Evolutionary conservation across 768 basidiomycete species (phyloP), one percentile per base, ranked within the genome.

Genomic region (Dioszegia hungarica): DNA sequence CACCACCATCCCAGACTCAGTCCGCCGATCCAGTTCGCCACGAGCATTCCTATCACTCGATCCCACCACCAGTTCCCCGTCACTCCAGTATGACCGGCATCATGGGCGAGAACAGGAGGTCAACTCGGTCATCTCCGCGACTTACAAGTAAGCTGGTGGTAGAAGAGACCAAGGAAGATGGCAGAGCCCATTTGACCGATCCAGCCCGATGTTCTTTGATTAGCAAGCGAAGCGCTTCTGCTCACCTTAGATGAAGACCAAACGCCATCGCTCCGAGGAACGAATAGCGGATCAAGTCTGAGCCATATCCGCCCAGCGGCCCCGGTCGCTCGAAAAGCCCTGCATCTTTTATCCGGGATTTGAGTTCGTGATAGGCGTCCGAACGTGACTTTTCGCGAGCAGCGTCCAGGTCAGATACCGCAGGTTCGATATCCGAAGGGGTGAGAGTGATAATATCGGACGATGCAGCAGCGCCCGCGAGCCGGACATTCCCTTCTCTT

Each of bases 1-100:
- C 90, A 89, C 94, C 94, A 99, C 95, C 95, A 99, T 37, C 92
- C 90, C 22, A 95, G 81, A 72, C 92, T 95, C 51, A 99, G 79
- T 4, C 95, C 95, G 24, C 95, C 95, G 44, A 92, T 79, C 68
- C 86, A 90, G 73, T 91, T 83, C 0, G 94, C 89, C 41, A 97
- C 73, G 3, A 65, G 24, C 55, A 86, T 93, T 12, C 84, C 87
- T 33, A 93, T 77, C 34, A 90, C 67, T 29, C 92, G 83, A 75
- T 99, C 94, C 41, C 80, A 77, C 15, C 80, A 75, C 87, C 90
- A 94, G 68, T 86, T 78, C 58, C 93, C 91, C 5, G 91, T 93
- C 58, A 98, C 86, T 31, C 90, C 90, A 77, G 88, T 84, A 78
- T 99, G 95, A 1, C 94, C 95, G 10, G 95, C 83, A 77, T 99